Percentiles rank a stretch among this genome's conserved stretches.
Evolutionary conservation across 2,329 filamentous ascomycete species (phyloP).

Genomic region (Fusarium sacchari): DNA sequence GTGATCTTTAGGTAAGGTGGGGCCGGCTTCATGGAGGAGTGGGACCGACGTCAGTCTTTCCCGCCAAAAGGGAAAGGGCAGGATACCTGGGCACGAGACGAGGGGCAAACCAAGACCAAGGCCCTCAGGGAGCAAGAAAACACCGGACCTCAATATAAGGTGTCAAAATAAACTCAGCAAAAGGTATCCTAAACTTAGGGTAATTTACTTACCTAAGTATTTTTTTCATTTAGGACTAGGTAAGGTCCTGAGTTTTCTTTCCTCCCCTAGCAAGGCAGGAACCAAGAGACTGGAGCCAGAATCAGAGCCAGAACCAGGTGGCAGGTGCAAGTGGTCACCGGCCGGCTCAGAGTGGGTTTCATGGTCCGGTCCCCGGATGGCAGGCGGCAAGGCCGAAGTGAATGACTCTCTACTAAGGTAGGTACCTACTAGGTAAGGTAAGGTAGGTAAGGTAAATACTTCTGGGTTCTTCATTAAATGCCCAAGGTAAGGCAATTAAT

Average conservation of each 20-base stretch:
- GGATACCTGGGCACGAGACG: too few relatives aligned
- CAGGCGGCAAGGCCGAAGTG: slow-evolving; percentile 29
- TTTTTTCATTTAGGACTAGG: too few relatives aligned
- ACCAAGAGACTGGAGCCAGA: neutral
- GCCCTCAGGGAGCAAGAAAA: too few relatives aligned
- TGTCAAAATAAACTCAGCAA: too few relatives aligned
- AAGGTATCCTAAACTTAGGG: too few relatives aligned
- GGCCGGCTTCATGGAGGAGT: neutral
- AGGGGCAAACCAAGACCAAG: too few relatives aligned
- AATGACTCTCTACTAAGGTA: slow-evolving; percentile 17
- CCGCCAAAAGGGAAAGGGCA: neutral
- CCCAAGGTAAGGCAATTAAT: neutral
- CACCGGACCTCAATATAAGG: too few relatives aligned
- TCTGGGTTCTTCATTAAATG: neutral
- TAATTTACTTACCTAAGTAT: too few relatives aligned
- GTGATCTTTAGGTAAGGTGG: neutral
- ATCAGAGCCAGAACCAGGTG: slow-evolving; percentile 5
- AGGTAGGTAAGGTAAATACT: neutral
- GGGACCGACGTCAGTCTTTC: slow-evolving; percentile 33
- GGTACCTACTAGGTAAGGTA: too few relatives aligned
- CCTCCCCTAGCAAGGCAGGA: too few relatives aligned
- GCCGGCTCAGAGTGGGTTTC: slow-evolving; percentile 15
- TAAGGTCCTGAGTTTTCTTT: too few relatives aligned
- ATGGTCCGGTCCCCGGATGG: slow-evolving; percentile 24
- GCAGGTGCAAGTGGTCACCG: slow-evolving; percentile 24